Base-by-base conservation (phyloP, 148 eudicot species). In the Spergularia marina region DNA sequence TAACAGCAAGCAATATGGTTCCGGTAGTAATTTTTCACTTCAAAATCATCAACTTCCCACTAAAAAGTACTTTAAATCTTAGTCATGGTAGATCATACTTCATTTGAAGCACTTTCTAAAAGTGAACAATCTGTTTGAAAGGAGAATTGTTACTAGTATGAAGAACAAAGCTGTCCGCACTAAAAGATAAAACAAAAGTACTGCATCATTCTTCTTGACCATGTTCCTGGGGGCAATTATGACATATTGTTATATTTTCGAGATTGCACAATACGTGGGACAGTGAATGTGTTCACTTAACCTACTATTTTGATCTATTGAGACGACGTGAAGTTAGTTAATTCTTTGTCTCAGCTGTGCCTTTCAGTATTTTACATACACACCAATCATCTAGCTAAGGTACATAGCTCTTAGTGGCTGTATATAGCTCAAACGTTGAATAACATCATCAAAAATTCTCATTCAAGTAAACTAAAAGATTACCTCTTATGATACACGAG, bases 401-500 rank as follows among this genome's bases (percentile, higher is more conserved):
- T 51, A 78, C 4, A 41, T 44, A 30, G 36, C 36, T 3, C 36
- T 23, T 23, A 30, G 49, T 6, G 10, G 8, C 49, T 44, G 40
- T 78, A 47, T 53, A 58, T 21, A 59, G 41, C 67, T 49, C 52
- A 62, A 40, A 40, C 34, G 1, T 71, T 53, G 25, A 34, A 40
- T 51, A n/a, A 40, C 25, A 34, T 25, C 12, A 15, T 1, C 10
- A 21, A 40, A 66, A 9, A 53, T 8, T 53, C 18, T 30, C 2
- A 57, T 68, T 34, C 30, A 51, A 76, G 68, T 69, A 70, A 30
- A 13, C 65, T 1, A 11, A 73, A 75, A 4, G 68, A 64, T 81
- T 69, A 93, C 97, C 98, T 93, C 94, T 84, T 81, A 93, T 91
- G 73, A 89, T 71, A 78, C 90, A 93, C 1, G 92, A 89, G 64